Percentiles rank a stretch among this genome's conserved stretches.
Evolutionary conservation across 306 rosid species (phyloP).

Genomic region (Dalbergia cochinchinensis): DNA sequence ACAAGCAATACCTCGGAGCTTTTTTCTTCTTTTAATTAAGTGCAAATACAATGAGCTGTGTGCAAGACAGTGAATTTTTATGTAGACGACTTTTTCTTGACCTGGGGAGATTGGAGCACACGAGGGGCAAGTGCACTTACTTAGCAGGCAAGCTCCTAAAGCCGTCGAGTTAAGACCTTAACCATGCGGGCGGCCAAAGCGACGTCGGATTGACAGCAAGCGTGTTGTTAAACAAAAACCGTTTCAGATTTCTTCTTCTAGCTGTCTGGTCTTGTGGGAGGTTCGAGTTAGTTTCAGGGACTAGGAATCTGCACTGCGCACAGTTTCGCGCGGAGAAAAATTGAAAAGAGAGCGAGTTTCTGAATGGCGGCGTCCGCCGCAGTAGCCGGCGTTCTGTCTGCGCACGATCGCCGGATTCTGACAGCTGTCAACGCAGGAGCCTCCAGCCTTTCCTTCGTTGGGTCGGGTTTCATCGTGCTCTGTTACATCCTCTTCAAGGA

Average conservation of each 20-base stretch:
- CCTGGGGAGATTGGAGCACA: too few species aligned
- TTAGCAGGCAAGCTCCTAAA: background rate
- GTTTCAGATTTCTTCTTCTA: background rate
- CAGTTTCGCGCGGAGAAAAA: background rate
- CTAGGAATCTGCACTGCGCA: background rate
- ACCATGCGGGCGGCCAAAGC: background rate
- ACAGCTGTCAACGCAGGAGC: constrained; percentile 76
- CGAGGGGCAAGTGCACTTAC: background rate
- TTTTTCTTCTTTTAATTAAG: too few species aligned
- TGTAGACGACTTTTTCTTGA: background rate
- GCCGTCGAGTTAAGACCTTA: too few species aligned
- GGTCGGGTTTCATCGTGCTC: constrained; percentile 90
- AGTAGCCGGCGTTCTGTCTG: constrained; percentile 61
- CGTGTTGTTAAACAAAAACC: background rate
- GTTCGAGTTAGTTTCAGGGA: background rate
- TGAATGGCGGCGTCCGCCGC: constrained; percentile 61
- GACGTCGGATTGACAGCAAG: background rate
- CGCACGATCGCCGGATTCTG: constrained; percentile 70
- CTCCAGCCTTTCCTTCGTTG: constrained; percentile 84
- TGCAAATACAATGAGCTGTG: too few species aligned
- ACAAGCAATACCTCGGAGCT: too few species aligned
- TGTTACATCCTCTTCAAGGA: constrained; percentile 97
- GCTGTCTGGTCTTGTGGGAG: background rate
- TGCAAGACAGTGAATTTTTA: too few species aligned
- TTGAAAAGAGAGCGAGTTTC: background rate